Conservation (phyloP, 2,329 filamentous ascomycete species). For the Aspergillus niger region DNA sequence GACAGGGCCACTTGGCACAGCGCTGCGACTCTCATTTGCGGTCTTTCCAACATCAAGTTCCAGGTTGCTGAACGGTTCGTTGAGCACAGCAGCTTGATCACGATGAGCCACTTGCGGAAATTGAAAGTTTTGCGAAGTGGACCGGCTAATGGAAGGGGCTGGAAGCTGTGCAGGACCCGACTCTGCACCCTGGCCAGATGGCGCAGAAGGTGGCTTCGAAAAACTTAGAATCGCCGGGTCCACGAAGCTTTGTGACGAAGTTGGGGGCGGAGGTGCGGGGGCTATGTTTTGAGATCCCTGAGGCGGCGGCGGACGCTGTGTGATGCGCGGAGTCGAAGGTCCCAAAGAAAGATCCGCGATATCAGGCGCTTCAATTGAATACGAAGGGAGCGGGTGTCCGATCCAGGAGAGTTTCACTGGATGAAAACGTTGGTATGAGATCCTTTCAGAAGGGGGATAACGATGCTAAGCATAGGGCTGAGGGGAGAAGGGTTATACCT, state of each 20-base stretch:
- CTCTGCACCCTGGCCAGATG: conserved; percentile 11
- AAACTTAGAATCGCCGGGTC: conserved; percentile 83
- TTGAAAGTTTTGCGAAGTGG: conserved; percentile 14
- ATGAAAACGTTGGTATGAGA: conserved; percentile 30
- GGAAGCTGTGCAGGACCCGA: conserved; percentile 19
- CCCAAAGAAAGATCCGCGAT: conserved; percentile 57
- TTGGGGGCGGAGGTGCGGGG: conserved; percentile 30
- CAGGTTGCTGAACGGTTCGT: conserved; percentile 49
- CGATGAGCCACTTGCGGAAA: conserved; percentile 22
- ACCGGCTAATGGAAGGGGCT: conserved; percentile 32
- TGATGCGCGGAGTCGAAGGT: conserved; percentile 18
- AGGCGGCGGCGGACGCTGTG: conserved; percentile 22
- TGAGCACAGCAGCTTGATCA: conserved; percentile 40
- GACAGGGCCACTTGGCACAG: conserved; percentile 13
- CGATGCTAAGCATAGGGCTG: background rate
- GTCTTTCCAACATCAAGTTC: conserved; percentile 34
- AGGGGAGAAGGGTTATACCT: conserved; percentile 26
- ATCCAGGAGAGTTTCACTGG: conserved; percentile 52
- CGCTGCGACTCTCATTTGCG: conserved; percentile 12
- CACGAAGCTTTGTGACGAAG: conserved; percentile 58
- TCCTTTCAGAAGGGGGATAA: conserved; percentile 13
- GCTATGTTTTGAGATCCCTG: conserved; percentile 20
- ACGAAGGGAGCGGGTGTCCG: conserved; percentile 55
- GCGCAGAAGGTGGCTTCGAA: conserved; percentile 35
- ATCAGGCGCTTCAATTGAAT: conserved; percentile 58